Evolutionary conservation across 352 stramenopile genomes (phyloP), one percentile per base, ranked within the genome.

Genomic region (Pythium vanterpoolii): DNA sequence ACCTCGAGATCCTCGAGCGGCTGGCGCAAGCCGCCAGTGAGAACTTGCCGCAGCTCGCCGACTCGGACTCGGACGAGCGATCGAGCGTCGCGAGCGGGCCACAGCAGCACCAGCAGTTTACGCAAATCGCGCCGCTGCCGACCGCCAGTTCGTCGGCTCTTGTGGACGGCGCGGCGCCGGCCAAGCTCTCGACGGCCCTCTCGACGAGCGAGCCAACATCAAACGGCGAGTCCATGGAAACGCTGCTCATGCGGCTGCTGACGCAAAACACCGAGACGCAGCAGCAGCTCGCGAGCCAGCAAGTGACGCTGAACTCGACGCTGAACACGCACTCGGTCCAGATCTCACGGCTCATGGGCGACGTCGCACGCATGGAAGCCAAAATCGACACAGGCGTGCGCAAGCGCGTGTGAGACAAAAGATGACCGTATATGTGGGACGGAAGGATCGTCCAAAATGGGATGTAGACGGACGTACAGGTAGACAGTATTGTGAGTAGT

Each of bases 211-310:
- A 53, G 1, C 30, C 50, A 1, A 59, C 48, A 7, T 38, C 42
- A 0, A 63, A 30, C 5, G 62, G 68, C 34, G 67, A 78, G 43
- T 69, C 76, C 21, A 90, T 91, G 77, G 83, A 94, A 46, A 54
- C 77, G 40, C 69, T 94, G 16, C 76, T 93, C 14, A 89, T 94
- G 80, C 78, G 73, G 5, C 52, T 94, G 50, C 62, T 94, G 43
- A 87, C 79, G n/a, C 81, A 91, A 63, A 91, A 86, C 63, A 91
- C 77, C 0, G 79, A 91, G 69, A 91, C 85, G 39, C 85, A 93
- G 68, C 71, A 95, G 69, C 85, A 91, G 58, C 64, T 93, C 23
- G 83, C 83, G 11, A 79, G 65, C 54, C 85, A 93, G 62, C 83
- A 93, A 66, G 78, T 89, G 43, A 82, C 74, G 34, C 70, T 95